phyloP scores from a whole-genome alignment of 495 filamentous ascomycete species.

The Penicilliopsis zonata region DNA sequence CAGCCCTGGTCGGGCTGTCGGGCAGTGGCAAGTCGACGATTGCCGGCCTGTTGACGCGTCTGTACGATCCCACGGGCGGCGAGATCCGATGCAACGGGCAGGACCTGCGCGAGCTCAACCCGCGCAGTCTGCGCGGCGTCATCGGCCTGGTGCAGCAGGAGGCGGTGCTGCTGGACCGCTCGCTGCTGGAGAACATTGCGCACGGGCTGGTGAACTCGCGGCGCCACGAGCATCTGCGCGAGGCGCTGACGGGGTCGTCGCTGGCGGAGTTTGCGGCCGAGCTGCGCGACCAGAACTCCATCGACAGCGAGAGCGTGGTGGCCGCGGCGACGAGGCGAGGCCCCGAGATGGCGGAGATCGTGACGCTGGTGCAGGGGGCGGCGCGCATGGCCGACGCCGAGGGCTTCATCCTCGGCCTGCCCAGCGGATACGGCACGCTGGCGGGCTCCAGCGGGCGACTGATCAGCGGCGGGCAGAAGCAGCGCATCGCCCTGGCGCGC shows the following conservation, averaged over 20 bases:
- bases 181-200: slow-evolving; percentile 58
- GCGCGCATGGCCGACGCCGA: slow-evolving; percentile 29
- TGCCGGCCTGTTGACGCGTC: slow-evolving; percentile 38
- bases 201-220: slow-evolving; percentile 48
- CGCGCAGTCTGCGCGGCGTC: slow-evolving; percentile 41
- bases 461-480: slow-evolving; percentile 53
- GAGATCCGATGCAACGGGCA: slow-evolving; percentile 39
- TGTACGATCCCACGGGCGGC: slow-evolving; percentile 36
- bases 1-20: slow-evolving; percentile 57
- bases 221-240: slow-evolving; percentile 30
- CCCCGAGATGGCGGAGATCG: slow-evolving; percentile 21
- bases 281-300: slow-evolving; percentile 15
- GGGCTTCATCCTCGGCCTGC: slow-evolving; percentile 33
- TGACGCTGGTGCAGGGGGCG: slow-evolving; percentile 25
- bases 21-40: slow-evolving; percentile 66
- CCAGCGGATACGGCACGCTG: slow-evolving; percentile 37
- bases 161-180: slow-evolving; percentile 49
- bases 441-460: slow-evolving; percentile 44
- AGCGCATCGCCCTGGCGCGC: slow-evolving; percentile 55
- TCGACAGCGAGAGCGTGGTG: slow-evolving; percentile 12
- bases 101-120: slow-evolving; percentile 42
- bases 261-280: slow-evolving; percentile 20
- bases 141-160: slow-evolving; percentile 59
- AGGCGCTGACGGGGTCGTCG: slow-evolving; percentile 13
- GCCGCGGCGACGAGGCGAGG: slow-evolving; percentile 18